Conservation (phyloP, 345 rosid species). For the Hypericum androsaemum region DNA sequence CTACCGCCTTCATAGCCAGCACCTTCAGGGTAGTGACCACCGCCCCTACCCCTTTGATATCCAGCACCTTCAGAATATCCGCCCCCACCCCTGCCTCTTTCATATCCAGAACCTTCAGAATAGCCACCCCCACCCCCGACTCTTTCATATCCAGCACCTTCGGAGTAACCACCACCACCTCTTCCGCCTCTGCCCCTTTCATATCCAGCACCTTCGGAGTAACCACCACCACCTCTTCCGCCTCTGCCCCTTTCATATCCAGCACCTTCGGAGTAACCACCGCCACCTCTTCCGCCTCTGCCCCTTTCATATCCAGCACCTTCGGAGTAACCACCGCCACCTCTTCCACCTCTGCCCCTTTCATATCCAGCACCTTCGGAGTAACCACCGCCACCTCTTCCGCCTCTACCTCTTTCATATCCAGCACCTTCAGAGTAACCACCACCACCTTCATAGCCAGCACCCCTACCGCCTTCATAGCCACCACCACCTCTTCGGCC, state of each 20-base stretch:
- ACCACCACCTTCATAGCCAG: constrained; percentile 15
- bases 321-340: too few relatives aligned
- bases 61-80: not conserved
- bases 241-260: constrained; percentile 35
- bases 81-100: not conserved
- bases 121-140: too few relatives aligned
- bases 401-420: not conserved
- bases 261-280: constrained; percentile 31
- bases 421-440: too few relatives aligned
- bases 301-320: constrained; percentile 19
- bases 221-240: constrained; percentile 34
- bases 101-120: too few relatives aligned
- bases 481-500: constrained; percentile 40
- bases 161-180: constrained; percentile 29
- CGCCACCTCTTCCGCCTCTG: constrained; percentile 27
- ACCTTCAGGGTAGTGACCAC: not conserved
- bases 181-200: constrained; percentile 28
- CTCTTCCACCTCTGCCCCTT: not conserved
- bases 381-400: constrained; percentile 24
- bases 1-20: constrained; percentile 1
- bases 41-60: not conserved
- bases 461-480: constrained; percentile 26
- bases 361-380: constrained; percentile 11
- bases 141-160: too few relatives aligned
- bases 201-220: constrained; percentile 22